Evolutionary conservation across 2,329 filamentous ascomycete genomes (phyloP).

Genomic region (Verticillium albo-atrum): DNA sequence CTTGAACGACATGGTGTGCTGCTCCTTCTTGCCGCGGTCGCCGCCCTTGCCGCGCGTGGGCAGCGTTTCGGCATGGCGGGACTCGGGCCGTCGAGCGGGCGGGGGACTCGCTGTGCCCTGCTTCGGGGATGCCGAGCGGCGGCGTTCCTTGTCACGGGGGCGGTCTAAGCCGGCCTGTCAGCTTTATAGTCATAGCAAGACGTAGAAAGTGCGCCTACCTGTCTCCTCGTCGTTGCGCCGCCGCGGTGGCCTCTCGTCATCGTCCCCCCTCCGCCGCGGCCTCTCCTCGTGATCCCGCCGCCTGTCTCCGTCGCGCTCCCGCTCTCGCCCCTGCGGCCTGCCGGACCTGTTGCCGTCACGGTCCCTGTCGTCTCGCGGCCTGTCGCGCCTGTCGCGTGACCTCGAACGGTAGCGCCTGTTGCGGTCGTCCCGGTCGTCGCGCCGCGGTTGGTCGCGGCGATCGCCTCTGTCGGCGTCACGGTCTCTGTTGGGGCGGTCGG

Average conservation of each 20-base stretch:
- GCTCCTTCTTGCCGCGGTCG: constrained; percentile 14
- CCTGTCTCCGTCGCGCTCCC: constrained; percentile 32
- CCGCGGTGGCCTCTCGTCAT: constrained; percentile 16
- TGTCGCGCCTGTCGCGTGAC: constrained; percentile 25
- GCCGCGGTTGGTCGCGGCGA: constrained; percentile 21
- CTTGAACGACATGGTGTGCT: constrained; percentile 26
- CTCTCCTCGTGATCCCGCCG: constrained; percentile 25
- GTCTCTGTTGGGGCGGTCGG: constrained; percentile 23
- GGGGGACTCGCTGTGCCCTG: constrained; percentile 15
- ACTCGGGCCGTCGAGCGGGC: constrained; percentile 5
- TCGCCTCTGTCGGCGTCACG: constrained; percentile 23
- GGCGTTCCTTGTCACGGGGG: constrained; percentile 17
- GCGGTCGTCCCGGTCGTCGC: constrained; percentile 15
- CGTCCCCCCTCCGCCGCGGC: constrained; percentile 20
- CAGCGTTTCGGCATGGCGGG: constrained; percentile 18
- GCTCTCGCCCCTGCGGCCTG: constrained; percentile 23
- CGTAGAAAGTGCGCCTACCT: constrained; percentile 1
- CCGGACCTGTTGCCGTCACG: constrained; percentile 21
- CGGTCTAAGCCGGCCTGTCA: constrained; percentile 6
- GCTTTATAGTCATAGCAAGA: not conserved
- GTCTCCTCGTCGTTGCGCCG: constrained; percentile 13
- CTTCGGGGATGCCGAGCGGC: constrained; percentile 32
- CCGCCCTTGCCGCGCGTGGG: constrained; percentile 22
- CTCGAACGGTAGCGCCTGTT: constrained; percentile 26
- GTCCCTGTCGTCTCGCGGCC: constrained; percentile 26